phyloP scores from a whole-genome alignment of 768 basidiomycete species.

The Lactarius quietus region DNA sequence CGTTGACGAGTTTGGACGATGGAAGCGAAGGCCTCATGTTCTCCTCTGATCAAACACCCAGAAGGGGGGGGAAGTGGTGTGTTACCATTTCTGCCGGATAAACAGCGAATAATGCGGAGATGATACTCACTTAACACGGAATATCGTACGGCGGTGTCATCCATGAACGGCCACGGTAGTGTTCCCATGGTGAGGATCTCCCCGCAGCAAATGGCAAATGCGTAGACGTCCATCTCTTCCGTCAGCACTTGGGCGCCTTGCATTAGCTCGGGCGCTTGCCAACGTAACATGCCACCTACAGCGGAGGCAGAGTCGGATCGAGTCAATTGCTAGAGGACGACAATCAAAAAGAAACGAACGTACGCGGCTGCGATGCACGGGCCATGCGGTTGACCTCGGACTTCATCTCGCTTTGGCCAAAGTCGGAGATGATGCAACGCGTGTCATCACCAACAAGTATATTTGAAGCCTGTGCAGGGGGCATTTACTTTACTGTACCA shows the following conservation, averaged over 20 bases:
- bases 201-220: slow-evolving; percentile 61
- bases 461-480: slow-evolving; percentile 55
- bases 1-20: slow-evolving; percentile 33
- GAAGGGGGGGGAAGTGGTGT: too few relatives aligned
- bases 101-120: too few relatives aligned
- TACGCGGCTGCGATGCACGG: slow-evolving; percentile 38
- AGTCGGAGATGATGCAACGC: too few relatives aligned
- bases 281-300: slow-evolving; percentile 53
- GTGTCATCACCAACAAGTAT: slow-evolving; percentile 67
- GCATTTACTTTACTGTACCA: background rate
- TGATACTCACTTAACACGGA: slow-evolving; percentile 45
- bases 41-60: slow-evolving; percentile 26
- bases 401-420: slow-evolving; percentile 77
- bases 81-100: too few relatives aligned
- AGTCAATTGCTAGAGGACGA: background rate
- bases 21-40: slow-evolving; percentile 38
- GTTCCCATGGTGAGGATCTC: slow-evolving; percentile 62
- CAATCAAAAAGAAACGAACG: slow-evolving; percentile 14
- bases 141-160: slow-evolving; percentile 48
- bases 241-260: slow-evolving; percentile 46
- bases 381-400: slow-evolving; percentile 62
- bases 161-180: slow-evolving; percentile 52
- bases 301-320: background rate
- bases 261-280: slow-evolving; percentile 70
- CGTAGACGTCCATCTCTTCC: slow-evolving; percentile 59